A percentile compares a stretch with the other conserved stretches of the same genome.
phyloP scores from a whole-genome alignment of 225 moss, liverwort and hornwort species.

The Polytrichum commune region DNA sequence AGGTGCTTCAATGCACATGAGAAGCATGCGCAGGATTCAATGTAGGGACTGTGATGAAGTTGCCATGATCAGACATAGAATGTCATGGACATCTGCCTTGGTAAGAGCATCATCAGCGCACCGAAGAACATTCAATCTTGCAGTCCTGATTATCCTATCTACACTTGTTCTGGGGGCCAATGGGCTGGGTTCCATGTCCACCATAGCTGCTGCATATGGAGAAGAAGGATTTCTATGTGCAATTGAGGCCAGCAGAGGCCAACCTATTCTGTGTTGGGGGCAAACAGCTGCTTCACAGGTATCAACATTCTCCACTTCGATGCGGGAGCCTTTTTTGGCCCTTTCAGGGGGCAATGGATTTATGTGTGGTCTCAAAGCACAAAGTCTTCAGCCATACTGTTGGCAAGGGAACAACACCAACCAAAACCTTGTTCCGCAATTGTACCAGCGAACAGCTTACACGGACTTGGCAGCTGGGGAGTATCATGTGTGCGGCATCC shows the following conservation, averaged over 20 bases:
- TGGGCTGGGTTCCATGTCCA: constrained; percentile 44
- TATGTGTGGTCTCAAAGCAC: constrained; percentile 49
- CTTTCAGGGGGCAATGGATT: constrained; percentile 55
- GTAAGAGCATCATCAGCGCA: no score
- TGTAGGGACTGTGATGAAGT: no score
- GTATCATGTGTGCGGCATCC: constrained; percentile 40
- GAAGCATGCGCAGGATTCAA: no score
- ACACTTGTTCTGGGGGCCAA: background rate
- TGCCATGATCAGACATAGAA: no score
- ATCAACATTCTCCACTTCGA: constrained; percentile 33
- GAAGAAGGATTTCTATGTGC: constrained; percentile 41
- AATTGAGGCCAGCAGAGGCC: constrained; percentile 61
- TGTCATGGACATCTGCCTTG: no score
- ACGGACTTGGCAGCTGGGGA: constrained; percentile 46
- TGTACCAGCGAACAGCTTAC: constrained; percentile 20
- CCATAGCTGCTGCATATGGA: constrained; percentile 66
- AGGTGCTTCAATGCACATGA: no score
- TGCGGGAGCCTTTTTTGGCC: constrained; percentile 30
- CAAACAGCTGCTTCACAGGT: constrained; percentile 11
- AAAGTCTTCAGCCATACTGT: constrained; percentile 28
- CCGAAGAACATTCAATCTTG: background rate
- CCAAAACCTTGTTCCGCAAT: constrained; percentile 26
- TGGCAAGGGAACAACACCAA: constrained; percentile 48
- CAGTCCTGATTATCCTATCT: constrained; percentile 5
- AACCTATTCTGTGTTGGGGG: constrained; percentile 58